These are phyloP conservation scores for Hippophae tibetana DNA, from an alignment of 306 rosid species.

Conservation along the genomic window DNA sequence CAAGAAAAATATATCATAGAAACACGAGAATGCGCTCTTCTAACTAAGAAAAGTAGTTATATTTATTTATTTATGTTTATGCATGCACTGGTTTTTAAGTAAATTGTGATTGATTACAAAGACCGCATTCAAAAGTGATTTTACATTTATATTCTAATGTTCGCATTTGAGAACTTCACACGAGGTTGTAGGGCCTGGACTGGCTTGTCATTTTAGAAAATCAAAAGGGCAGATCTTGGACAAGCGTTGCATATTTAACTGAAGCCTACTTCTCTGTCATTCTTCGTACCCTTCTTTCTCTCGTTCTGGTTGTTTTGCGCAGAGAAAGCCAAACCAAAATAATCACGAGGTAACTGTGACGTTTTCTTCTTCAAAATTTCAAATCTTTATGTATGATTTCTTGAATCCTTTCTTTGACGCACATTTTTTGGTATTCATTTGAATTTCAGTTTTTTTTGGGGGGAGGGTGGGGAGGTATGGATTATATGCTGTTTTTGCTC, in stretches of 20 bases:
- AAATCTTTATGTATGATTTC: neutral
- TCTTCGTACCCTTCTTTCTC: slow-evolving; percentile 12
- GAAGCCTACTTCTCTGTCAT: slow-evolving; percentile 6
- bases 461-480: neutral
- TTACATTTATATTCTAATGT: slow-evolving; percentile 20
- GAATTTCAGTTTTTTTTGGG: neutral
- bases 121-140: neutral
- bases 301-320: neutral
- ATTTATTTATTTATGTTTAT: too few species aligned
- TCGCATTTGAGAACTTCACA: slow-evolving; percentile 3
- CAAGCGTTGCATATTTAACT: slow-evolving; percentile 44
- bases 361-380: neutral
- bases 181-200: slow-evolving; percentile 15
- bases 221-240: slow-evolving; percentile 12
- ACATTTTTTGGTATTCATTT: neutral
- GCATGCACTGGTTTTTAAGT: too few species aligned
- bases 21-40: too few species aligned
- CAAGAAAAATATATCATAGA: too few species aligned
- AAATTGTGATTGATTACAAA: too few species aligned
- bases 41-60: too few species aligned
- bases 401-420: neutral
- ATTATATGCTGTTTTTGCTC: neutral
- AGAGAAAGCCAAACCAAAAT: slow-evolving; percentile 6
- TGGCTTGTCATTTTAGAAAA: slow-evolving; percentile 25
- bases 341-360: slow-evolving; percentile 6